A percentile compares a stretch with the other conserved stretches of the same genome.
phyloP scores from a whole-genome alignment of 495 filamentous ascomycete species.

The Penicillium steckii region DNA sequence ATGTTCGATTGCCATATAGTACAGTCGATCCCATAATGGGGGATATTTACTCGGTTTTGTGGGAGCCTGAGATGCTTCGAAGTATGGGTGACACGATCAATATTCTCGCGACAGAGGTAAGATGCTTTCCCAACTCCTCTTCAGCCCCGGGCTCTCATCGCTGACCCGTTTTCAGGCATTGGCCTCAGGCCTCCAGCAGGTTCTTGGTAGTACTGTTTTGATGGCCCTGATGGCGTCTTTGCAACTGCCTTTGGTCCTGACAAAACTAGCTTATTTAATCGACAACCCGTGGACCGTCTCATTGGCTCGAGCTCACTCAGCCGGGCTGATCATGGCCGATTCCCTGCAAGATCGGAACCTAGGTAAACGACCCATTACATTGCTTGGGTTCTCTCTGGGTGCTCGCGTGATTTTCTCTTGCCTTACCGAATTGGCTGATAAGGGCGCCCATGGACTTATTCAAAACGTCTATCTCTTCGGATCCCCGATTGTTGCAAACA shows the following conservation, averaged over 20 bases:
- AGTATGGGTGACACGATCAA: conserved; percentile 98
- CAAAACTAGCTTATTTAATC: conserved; percentile 94
- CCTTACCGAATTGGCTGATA: conserved; percentile 79
- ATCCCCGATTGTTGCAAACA: conserved; percentile 85
- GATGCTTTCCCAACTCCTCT: conserved; percentile 6
- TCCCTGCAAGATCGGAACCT: conserved; percentile 90
- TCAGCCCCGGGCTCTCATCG: background rate
- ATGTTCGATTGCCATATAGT: conserved; percentile 91
- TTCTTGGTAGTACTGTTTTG: conserved; percentile 87
- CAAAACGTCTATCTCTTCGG: conserved; percentile 97
- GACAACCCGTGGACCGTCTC: conserved; percentile 99
- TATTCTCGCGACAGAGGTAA: conserved; percentile 94
- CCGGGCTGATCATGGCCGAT: conserved; percentile 93
- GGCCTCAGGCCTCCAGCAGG: conserved; percentile 93
- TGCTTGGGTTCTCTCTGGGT: conserved; percentile 96
- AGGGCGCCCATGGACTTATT: conserved; percentile 85
- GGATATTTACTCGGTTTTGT: conserved; percentile 94
- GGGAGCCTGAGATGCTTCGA: conserved; percentile 97
- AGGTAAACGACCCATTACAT: conserved; percentile 84
- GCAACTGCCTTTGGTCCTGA: conserved; percentile 88
- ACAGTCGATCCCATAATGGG: conserved; percentile 98
- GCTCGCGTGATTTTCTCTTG: conserved; percentile 91
- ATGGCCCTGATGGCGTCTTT: conserved; percentile 88
- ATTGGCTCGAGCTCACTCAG: conserved; percentile 79
- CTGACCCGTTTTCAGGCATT: conserved; percentile 61